These are phyloP conservation scores for Cutaneotrichosporon dermatis DNA, from an alignment of 1,284 basidiomycete genomes.

Conservation along the genomic window DNA sequence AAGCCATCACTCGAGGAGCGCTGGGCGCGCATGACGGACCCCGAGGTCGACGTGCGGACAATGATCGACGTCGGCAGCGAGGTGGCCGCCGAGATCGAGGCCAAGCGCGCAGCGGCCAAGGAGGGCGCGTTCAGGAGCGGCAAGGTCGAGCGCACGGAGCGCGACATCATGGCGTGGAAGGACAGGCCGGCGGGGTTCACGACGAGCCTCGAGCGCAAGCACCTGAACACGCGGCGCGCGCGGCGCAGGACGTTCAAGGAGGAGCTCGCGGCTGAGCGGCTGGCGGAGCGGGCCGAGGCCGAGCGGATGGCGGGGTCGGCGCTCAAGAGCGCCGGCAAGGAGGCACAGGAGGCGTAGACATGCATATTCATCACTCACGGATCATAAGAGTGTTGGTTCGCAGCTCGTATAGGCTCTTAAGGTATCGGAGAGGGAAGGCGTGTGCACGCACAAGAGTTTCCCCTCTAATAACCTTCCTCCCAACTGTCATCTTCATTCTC, in stretches of 20 bases:
- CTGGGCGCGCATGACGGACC: constrained; percentile 1
- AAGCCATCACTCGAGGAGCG: not conserved
- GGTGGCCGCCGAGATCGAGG: not conserved
- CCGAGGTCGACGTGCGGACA: constrained; percentile 10
- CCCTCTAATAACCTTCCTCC: too few species aligned
- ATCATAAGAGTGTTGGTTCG: too few species aligned
- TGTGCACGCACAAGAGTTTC: too few species aligned
- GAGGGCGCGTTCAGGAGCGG: constrained; percentile 1
- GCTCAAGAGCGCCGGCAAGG: not conserved
- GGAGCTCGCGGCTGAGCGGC: constrained; percentile 11
- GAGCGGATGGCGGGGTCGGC: not conserved
- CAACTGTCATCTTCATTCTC: too few species aligned
- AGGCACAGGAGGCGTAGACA: constrained; percentile 6
- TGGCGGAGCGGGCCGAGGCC: constrained; percentile 4
- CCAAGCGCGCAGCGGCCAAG: constrained; percentile 1
- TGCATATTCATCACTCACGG: constrained; percentile 6
- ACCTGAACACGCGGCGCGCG: constrained; percentile 33
- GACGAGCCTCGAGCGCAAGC: constrained; percentile 29
- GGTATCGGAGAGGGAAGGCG: too few species aligned
- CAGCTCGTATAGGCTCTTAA: too few species aligned
- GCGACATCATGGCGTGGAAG: constrained; percentile 29
- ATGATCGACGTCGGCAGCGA: not conserved
- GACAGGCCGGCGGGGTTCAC: constrained; percentile 30
- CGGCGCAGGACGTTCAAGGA: constrained; percentile 29
- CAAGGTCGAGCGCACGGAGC: constrained; percentile 17